phyloP scores from a whole-genome alignment of 179 eudicot genomes.

The Spergularia azorica region DNA sequence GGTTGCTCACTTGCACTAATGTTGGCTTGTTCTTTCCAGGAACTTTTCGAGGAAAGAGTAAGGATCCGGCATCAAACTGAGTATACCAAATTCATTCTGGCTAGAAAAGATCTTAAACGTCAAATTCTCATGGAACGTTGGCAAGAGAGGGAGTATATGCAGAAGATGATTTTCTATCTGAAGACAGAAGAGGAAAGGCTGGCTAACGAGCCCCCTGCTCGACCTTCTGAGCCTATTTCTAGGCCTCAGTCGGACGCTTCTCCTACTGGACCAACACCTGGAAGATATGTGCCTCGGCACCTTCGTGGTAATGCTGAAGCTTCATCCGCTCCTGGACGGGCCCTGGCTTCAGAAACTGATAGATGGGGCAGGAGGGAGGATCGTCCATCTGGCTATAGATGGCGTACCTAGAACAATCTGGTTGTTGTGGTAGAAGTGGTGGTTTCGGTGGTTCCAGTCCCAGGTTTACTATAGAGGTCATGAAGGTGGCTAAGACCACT shows the following conservation, averaged over 20 bases:
- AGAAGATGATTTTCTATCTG: slow-evolving; percentile 72
- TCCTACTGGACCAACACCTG: slow-evolving; percentile 39
- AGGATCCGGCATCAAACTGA: slow-evolving; percentile 49
- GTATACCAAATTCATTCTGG: slow-evolving; percentile 19
- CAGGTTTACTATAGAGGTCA: background rate
- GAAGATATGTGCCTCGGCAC: slow-evolving; percentile 67
- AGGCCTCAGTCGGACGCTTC: slow-evolving; percentile 39
- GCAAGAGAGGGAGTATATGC: slow-evolving; percentile 61
- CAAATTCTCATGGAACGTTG: slow-evolving; percentile 51
- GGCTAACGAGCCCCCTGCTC: slow-evolving; percentile 38
- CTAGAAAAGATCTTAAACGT: slow-evolving; percentile 38
- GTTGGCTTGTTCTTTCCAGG: slow-evolving; percentile 19
- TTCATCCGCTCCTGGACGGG: slow-evolving; percentile 26
- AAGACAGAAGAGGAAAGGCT: slow-evolving; percentile 70
- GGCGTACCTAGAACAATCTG: slow-evolving; percentile 33
- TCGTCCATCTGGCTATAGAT: slow-evolving; percentile 38
- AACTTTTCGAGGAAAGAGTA: slow-evolving; percentile 57
- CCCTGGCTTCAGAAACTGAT: slow-evolving; percentile 55
- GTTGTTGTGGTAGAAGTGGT: slow-evolving; percentile 4
- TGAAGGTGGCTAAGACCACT: too few species aligned
- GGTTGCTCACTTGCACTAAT: too few species aligned
- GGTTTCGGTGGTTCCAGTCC: too few species aligned
- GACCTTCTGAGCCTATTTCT: slow-evolving; percentile 33
- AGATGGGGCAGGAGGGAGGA: slow-evolving; percentile 58
- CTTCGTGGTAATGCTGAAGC: slow-evolving; percentile 27